phyloP scores from a whole-genome alignment of 108 stramenopile genomes.

The Cyclotella cryptica region DNA sequence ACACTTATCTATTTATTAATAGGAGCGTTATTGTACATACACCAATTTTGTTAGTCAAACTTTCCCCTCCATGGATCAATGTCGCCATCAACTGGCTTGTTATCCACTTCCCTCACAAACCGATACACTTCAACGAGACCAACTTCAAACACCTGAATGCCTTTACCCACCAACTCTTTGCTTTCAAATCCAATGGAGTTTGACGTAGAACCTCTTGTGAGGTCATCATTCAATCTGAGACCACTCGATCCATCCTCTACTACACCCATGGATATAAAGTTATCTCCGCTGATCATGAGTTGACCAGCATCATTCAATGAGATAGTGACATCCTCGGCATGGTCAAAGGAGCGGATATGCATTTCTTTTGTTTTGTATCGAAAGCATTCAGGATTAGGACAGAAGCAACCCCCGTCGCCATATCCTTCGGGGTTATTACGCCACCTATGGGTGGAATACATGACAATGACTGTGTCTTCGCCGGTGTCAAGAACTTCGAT shows the following conservation, averaged over 20 bases:
- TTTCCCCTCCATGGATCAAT: conserved; percentile 47
- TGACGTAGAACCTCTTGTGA: conserved; percentile 51
- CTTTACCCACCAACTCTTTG: conserved; percentile 48
- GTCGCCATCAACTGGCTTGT: conserved; percentile 50
- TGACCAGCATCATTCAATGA: conserved; percentile 43
- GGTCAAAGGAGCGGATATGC: conserved; percentile 25
- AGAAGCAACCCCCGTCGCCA: conserved; percentile 54
- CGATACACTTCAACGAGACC: conserved; percentile 56
- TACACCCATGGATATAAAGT: conserved; percentile 56
- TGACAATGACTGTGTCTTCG: conserved; percentile 45
- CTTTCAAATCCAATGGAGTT: conserved; percentile 45
- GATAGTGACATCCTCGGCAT: conserved; percentile 15
- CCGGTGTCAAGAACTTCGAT: conserved; percentile 48
- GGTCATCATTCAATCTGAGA: conserved; percentile 53
- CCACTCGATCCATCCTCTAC: conserved; percentile 51
- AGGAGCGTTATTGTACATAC: too few species aligned
- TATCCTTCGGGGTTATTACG: conserved; percentile 46
- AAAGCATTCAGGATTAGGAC: conserved; percentile 54
- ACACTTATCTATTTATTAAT: too few species aligned
- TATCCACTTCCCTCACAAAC: conserved; percentile 54
- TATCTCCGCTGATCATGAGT: conserved; percentile 51
- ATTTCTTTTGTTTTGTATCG: conserved; percentile 32
- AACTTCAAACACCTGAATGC: conserved; percentile 52
- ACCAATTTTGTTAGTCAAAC: conserved; percentile 30
- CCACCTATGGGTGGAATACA: conserved; percentile 56